phyloP scores from a whole-genome alignment of 2,329 filamentous ascomycete genomes.

The Leptographium galeiforme region DNA sequence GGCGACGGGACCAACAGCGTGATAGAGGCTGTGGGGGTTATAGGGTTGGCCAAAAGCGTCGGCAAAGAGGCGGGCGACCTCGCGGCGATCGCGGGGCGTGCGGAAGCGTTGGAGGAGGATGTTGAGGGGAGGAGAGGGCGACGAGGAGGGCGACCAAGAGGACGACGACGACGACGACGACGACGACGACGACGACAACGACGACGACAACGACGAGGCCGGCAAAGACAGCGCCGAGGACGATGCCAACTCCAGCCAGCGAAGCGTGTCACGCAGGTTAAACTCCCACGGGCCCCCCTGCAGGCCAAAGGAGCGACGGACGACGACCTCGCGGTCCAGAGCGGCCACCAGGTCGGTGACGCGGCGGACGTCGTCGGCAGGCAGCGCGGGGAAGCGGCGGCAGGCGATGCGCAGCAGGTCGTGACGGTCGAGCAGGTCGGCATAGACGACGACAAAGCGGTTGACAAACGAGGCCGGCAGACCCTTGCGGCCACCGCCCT shows the following conservation, averaged over 20 bases:
- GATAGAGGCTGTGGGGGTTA: constrained; percentile 51
- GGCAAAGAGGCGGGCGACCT: constrained; percentile 53
- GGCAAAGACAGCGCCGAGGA: constrained; percentile 57
- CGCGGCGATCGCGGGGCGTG: constrained; percentile 49
- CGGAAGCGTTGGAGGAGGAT: constrained; percentile 85
- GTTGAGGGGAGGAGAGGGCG: constrained; percentile 45
- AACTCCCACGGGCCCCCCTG: constrained; percentile 85
- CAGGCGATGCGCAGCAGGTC: constrained; percentile 74
- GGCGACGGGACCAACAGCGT: constrained; percentile 51
- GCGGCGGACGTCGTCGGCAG: constrained; percentile 43
- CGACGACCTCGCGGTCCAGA: constrained; percentile 60
- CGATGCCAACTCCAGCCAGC: constrained; percentile 62
- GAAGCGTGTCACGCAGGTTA: constrained; percentile 77
- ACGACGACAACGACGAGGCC: constrained; percentile 47
- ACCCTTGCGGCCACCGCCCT: constrained; percentile 90
- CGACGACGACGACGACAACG: constrained; percentile 38
- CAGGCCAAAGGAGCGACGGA: constrained; percentile 42
- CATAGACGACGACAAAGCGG: constrained; percentile 94
- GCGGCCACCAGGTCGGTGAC: constrained; percentile 69
- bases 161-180: constrained; percentile 64
- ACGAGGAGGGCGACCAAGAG: not conserved
- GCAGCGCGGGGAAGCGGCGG: constrained; percentile 57
- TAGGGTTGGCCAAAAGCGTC: constrained; percentile 43
- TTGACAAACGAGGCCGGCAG: constrained; percentile 94
- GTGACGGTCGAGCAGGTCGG: constrained; percentile 70